Evolutionary conservation across 257 asterid genomes (phyloP).

Genomic region (Forsythia viridissima): DNA sequence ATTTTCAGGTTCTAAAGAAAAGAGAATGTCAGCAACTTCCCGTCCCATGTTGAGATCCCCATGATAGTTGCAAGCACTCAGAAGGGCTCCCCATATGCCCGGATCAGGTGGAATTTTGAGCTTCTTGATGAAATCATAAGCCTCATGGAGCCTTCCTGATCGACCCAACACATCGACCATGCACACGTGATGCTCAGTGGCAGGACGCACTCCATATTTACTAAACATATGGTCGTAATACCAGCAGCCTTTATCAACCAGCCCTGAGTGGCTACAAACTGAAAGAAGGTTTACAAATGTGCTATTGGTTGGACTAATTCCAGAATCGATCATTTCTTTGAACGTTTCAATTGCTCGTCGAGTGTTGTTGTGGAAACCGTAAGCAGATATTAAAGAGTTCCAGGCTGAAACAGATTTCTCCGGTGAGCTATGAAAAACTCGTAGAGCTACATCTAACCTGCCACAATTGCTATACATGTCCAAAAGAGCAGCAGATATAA

Average conservation of each 20-base stretch:
- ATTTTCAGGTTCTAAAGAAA: slow-evolving; percentile 56
- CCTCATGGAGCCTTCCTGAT: slow-evolving; percentile 51
- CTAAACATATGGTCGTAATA: slow-evolving; percentile 44
- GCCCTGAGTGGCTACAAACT: slow-evolving; percentile 71
- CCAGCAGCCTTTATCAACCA: slow-evolving; percentile 51
- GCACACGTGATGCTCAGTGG: slow-evolving; percentile 56
- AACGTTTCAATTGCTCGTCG: slow-evolving; percentile 47
- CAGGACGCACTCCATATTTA: slow-evolving; percentile 34
- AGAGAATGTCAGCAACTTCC: slow-evolving; percentile 46
- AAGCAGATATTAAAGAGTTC: slow-evolving; percentile 67
- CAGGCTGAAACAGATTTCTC: slow-evolving; percentile 52
- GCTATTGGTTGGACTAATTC: slow-evolving; percentile 52
- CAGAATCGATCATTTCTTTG: slow-evolving; percentile 42
- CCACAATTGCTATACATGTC: slow-evolving; percentile 78
- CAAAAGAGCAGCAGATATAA: slow-evolving; percentile 51
- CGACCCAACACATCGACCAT: slow-evolving; percentile 66
- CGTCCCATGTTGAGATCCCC: slow-evolving; percentile 65
- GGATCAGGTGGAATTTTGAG: slow-evolving; percentile 35
- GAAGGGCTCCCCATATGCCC: slow-evolving; percentile 64
- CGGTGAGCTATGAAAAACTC: slow-evolving; percentile 39
- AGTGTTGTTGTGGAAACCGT: slow-evolving; percentile 58
- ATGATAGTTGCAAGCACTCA: slow-evolving; percentile 62
- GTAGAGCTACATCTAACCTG: slow-evolving; percentile 48
- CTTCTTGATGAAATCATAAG: slow-evolving; percentile 46
- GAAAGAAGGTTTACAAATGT: slow-evolving; percentile 66